These are phyloP conservation scores for Colletotrichum sp. DNA, from an alignment of 2,329 filamentous ascomycete species.

Conservation along the genomic window DNA sequence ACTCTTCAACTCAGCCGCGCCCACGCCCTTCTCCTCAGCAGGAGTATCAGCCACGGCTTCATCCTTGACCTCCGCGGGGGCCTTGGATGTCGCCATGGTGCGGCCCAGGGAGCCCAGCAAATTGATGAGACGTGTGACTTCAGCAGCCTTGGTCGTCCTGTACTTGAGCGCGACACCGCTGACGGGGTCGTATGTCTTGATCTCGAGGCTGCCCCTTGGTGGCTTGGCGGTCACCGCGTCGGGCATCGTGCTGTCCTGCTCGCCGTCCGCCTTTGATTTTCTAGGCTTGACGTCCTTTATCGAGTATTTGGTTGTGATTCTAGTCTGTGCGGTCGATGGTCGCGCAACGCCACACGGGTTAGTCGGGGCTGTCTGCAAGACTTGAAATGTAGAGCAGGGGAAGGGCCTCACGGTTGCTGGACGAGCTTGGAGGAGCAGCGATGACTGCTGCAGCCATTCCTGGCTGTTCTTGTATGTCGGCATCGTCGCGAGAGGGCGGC, in stretches of 20 bases:
- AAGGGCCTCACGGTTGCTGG: slow-evolving; percentile 75
- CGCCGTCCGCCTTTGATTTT: slow-evolving; percentile 27
- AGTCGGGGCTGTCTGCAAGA: background rate
- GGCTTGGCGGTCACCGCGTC: slow-evolving; percentile 42
- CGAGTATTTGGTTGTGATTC: slow-evolving; percentile 92
- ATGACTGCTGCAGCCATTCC: slow-evolving; percentile 90
- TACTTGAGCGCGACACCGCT: slow-evolving; percentile 89
- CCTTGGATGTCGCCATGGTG: slow-evolving; percentile 52
- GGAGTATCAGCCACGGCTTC: slow-evolving; percentile 47
- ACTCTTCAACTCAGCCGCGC: slow-evolving; percentile 31
- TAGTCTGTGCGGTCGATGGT: slow-evolving; percentile 62
- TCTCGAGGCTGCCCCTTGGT: slow-evolving; percentile 72
- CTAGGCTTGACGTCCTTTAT: slow-evolving; percentile 54
- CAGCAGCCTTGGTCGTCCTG: slow-evolving; percentile 86
- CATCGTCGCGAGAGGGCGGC: slow-evolving; percentile 59
- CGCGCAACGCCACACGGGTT: background rate
- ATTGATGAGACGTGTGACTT: slow-evolving; percentile 83
- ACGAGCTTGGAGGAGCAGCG: slow-evolving; percentile 83
- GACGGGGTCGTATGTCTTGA: slow-evolving; percentile 89
- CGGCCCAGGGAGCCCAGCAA: slow-evolving; percentile 78
- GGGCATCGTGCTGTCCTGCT: slow-evolving; percentile 31
- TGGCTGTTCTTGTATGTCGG: slow-evolving; percentile 81
- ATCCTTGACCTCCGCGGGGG: slow-evolving; percentile 49
- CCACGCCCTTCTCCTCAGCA: slow-evolving; percentile 35
- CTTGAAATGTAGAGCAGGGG: background rate